Percentiles rank a stretch among this genome's conserved stretches.
phyloP scores from a whole-genome alignment of 208 protist species.

The Leishmania mexicana region DNA sequence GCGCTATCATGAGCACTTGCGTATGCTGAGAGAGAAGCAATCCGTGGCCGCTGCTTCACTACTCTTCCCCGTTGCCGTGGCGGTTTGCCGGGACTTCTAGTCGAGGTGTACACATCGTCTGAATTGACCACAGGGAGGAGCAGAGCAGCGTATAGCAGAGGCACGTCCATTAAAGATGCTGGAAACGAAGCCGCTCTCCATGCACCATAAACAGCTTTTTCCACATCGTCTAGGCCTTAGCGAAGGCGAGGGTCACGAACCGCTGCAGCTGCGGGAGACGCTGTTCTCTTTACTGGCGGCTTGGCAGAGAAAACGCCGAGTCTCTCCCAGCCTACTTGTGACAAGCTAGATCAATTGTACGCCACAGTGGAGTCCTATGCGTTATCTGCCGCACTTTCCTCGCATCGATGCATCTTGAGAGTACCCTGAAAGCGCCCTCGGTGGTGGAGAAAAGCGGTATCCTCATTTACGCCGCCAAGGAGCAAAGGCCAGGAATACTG shows the following conservation, averaged over 20 bases:
- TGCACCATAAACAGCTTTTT: too few species aligned
- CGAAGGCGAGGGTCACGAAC: too few species aligned
- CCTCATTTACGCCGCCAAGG: neutral
- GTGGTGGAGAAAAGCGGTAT: neutral
- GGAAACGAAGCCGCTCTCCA: too few species aligned
- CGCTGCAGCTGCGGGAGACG: neutral
- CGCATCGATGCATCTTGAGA: neutral
- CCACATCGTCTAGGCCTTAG: neutral
- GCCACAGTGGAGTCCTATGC: conserved; percentile 10
- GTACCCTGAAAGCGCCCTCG: neutral
- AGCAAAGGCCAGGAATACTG: neutral
- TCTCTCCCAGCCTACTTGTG: neutral
- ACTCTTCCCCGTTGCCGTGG: neutral
- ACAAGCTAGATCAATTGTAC: neutral
- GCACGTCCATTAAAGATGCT: neutral
- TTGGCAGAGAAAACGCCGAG: neutral
- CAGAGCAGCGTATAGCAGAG: neutral
- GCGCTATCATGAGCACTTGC: neutral
- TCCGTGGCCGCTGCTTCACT: too few species aligned
- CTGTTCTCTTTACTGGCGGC: neutral
- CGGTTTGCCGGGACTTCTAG: neutral
- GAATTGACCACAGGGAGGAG: neutral
- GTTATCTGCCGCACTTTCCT: neutral
- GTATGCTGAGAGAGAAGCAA: neutral
- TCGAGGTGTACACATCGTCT: neutral